Conservation (phyloP, 129 eudicot genomes). For the Rutidosis leptorrhynchoides region DNA sequence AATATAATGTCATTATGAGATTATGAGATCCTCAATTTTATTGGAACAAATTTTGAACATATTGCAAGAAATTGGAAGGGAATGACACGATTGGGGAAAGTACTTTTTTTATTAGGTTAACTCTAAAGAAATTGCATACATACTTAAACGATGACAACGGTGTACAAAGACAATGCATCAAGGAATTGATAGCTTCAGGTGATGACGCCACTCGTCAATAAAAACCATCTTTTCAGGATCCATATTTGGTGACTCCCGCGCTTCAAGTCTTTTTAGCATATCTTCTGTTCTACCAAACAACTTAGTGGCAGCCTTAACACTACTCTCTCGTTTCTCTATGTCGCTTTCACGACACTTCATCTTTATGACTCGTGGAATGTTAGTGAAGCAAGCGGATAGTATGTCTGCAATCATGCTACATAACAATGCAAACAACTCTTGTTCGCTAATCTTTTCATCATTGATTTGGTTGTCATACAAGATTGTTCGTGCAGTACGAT, state of each 20-base stretch:
- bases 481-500: neutral
- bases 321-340: neutral
- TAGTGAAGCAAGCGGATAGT: neutral
- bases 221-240: neutral
- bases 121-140: too few species aligned
- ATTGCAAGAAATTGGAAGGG: too few species aligned
- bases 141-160: too few species aligned
- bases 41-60: too few species aligned
- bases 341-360: neutral
- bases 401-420: slow-evolving; percentile 3
- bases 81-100: too few species aligned
- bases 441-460: neutral
- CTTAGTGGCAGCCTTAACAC: neutral
- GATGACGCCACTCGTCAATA: neutral
- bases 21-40: too few species aligned
- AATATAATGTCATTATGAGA: too few species aligned
- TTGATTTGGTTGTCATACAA: neutral
- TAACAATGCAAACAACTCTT: neutral
- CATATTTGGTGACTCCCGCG: neutral
- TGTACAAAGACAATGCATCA: neutral
- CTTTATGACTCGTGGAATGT: neutral
- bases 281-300: slow-evolving; percentile 1
- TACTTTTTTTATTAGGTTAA: too few species aligned
- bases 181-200: neutral
- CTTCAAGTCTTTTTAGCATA: neutral